Evolutionary conservation across 1,284 basidiomycete species (phyloP).

Genomic region (Afroboletus lepidellus): DNA sequence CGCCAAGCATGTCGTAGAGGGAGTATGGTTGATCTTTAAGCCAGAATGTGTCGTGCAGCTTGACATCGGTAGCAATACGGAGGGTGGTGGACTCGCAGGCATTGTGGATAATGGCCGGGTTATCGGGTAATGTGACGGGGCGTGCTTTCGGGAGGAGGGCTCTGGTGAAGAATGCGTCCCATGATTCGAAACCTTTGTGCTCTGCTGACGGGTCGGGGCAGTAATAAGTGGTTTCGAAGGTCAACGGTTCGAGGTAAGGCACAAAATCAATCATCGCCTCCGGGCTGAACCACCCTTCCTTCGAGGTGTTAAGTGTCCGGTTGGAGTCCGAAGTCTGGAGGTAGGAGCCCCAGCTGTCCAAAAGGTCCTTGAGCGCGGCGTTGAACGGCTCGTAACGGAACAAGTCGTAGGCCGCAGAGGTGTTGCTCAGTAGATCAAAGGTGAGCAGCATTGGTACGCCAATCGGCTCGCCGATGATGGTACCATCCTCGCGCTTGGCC

Average conservation of each 20-base stretch:
- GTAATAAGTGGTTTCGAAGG: constrained; percentile 4
- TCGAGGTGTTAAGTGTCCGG: not conserved
- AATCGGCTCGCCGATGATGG: constrained; percentile 6
- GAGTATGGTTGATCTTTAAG: constrained; percentile 4
- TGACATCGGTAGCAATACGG: not conserved
- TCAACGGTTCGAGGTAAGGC: not conserved
- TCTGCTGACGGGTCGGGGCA: constrained; percentile 7
- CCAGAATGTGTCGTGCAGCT: constrained; percentile 4
- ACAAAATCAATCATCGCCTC: not conserved
- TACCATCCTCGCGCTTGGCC: constrained; percentile 13
- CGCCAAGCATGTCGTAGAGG: constrained; percentile 1
- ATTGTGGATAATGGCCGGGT: not conserved
- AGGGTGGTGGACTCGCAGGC: constrained; percentile 4
- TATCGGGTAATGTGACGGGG: not conserved
- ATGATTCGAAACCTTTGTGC: constrained; percentile 4
- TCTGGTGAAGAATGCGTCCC: constrained; percentile 10
- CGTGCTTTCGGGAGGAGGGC: not conserved
- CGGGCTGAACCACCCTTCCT: constrained; percentile 11
- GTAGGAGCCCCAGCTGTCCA: constrained; percentile 14
- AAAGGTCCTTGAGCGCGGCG: constrained; percentile 1
- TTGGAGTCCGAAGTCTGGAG: constrained; percentile 1
- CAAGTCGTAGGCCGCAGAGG: constrained; percentile 20
- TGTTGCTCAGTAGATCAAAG: constrained; percentile 28
- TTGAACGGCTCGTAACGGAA: constrained; percentile 24
- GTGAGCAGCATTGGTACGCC: constrained; percentile 16